Base-by-base conservation (phyloP, 805 yeast species). In the Candida morakotiae region DNA sequence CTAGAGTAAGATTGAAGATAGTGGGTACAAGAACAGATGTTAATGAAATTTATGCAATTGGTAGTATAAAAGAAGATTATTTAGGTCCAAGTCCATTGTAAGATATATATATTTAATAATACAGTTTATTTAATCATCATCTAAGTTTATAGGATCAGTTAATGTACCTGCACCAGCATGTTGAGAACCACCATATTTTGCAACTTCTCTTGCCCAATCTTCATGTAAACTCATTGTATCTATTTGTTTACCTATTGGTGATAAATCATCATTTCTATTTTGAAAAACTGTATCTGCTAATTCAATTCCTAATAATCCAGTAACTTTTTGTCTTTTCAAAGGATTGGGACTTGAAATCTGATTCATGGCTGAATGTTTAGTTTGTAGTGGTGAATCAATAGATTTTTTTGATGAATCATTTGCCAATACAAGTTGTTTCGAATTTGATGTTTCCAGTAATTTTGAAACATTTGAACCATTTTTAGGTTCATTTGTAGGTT, bases 1-100 rank as follows among this genome's bases (percentile, higher is more conserved):
- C 95, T 38, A 79, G 91, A 49, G 93, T 93, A 23, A 77, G 99
- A 59, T 80, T 93, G 49, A 93, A 93, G 69, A 87, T 93, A 31
- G 96, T 91, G 37, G 98, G 98, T 64, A 93, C 96, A 20, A 77
- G 97, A 57, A 86, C 97, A 10, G 98, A 94, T 64, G 98, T 93
- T 10, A 93, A 95, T 54, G 91, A 93, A 52, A 91, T 93, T 58
- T 87, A 87, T 59, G 98, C 98, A 32, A 93, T 93, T 57, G 99
- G 98, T 34, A 85, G 95, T 62, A 91, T 93, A 55, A 93, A 91
- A 62, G 98, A 93, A 67, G 99, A 93, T 68, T 93, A 87, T 60
- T 73, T 93, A 63, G 98, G 98, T 38, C 94, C 95, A 39, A 63
- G 69, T 53, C 73, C 73, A 24, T 53, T 65, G 61, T 64, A 46